Conservation (phyloP, 2,329 filamentous ascomycete genomes). For the Penicillium sp. region DNA sequence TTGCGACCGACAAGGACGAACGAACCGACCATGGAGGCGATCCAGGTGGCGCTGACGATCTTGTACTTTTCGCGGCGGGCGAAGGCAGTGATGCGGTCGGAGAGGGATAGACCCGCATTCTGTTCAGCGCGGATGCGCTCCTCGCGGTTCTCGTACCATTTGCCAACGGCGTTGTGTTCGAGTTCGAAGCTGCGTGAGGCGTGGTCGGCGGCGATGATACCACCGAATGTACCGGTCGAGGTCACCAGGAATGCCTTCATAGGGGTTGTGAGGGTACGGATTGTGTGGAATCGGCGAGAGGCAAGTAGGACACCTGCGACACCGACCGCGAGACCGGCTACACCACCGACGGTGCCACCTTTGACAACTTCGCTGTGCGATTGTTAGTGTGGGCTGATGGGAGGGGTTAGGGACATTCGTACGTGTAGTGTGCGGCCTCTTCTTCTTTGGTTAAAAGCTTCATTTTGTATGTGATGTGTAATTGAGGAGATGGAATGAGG, state of each 20-base stretch:
- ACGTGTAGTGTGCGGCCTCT: conserved; percentile 81
- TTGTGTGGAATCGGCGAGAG: conserved; percentile 70
- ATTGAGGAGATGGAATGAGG: not conserved
- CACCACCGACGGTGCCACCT: conserved; percentile 74
- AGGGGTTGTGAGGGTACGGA: conserved; percentile 80
- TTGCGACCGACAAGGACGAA: conserved; percentile 76
- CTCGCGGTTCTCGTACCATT: conserved; percentile 65
- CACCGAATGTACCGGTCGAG: conserved; percentile 77
- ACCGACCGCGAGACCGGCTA: conserved; percentile 68
- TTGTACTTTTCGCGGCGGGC: conserved; percentile 79
- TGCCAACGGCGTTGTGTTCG: conserved; percentile 65
- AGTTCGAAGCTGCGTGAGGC: conserved; percentile 71
- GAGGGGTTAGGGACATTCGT: conserved; percentile 22
- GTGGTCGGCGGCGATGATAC: conserved; percentile 84
- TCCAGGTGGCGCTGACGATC: conserved; percentile 80
- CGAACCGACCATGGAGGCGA: conserved; percentile 74
- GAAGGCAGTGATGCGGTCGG: conserved; percentile 69
- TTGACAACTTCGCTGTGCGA: conserved; percentile 66
- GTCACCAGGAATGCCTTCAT: conserved; percentile 90
- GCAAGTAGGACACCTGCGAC: conserved; percentile 67
- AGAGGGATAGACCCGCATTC: conserved; percentile 56
- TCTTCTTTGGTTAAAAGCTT: conserved; percentile 96
- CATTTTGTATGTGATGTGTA: conserved; percentile 58
- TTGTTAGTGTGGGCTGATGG: conserved; percentile 18
- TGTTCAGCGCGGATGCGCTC: conserved; percentile 58